Percentiles rank a stretch among this genome's conserved stretches.
These are phyloP conservation scores for Penicillium lagena DNA, from an alignment of 495 filamentous ascomycete species.

Conservation along the genomic window DNA sequence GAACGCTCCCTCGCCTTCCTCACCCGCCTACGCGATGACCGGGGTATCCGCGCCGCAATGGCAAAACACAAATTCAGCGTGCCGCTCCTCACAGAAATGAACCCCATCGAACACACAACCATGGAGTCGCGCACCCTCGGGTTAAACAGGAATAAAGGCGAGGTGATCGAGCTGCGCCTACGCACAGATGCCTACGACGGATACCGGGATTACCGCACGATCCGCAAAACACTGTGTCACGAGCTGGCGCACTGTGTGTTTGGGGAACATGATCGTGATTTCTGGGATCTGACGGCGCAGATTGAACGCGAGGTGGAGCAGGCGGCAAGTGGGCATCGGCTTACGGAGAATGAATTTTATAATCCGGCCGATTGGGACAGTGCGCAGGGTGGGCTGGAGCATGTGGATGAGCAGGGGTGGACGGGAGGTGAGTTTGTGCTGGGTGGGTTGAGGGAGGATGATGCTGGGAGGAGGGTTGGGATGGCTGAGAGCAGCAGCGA, in stretches of 20 bases:
- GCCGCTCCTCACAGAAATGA: constrained; percentile 90
- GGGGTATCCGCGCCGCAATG: constrained; percentile 82
- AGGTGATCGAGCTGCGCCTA: constrained; percentile 85
- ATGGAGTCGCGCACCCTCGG: constrained; percentile 77
- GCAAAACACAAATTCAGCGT: constrained; percentile 76
- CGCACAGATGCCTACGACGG: constrained; percentile 93
- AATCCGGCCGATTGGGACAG: constrained; percentile 52
- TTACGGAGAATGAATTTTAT: constrained; percentile 67
- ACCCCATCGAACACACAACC: constrained; percentile 76
- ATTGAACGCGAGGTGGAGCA: constrained; percentile 82
- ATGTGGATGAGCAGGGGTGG: constrained; percentile 78
- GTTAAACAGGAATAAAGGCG: constrained; percentile 79
- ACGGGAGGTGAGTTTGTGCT: constrained; percentile 81
- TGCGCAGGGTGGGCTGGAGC: constrained; percentile 41
- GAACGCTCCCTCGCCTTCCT: constrained; percentile 64
- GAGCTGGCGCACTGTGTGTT: constrained; percentile 91
- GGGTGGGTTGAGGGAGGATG: constrained; percentile 45
- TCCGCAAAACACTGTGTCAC: constrained; percentile 88
- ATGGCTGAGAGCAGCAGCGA: constrained; percentile 19
- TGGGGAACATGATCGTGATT: constrained; percentile 72
- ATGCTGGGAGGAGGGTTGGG: constrained; percentile 12
- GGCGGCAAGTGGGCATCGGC: constrained; percentile 56
- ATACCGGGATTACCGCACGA: constrained; percentile 83
- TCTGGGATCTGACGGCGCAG: constrained; percentile 79
- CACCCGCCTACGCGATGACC: constrained; percentile 68